phyloP scores from a whole-genome alignment of 208 protist species.

The Wallacemonas sp. region DNA sequence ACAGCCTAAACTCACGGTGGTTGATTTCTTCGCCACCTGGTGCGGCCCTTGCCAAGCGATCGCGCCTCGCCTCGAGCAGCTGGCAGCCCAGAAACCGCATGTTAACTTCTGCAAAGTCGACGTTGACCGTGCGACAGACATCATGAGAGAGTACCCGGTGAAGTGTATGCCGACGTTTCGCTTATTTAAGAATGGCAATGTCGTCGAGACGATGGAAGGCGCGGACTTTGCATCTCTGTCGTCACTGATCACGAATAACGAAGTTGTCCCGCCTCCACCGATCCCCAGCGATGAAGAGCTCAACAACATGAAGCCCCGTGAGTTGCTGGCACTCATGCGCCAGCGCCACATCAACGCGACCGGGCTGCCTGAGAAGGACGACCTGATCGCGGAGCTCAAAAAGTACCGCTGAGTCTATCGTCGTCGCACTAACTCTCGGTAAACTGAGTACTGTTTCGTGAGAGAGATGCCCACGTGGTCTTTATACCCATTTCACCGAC shows the following conservation, averaged over 20 bases:
- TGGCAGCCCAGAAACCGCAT: conserved; percentile 47
- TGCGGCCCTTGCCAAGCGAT: conserved; percentile 64
- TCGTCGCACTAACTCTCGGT: too few species aligned
- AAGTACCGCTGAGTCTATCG: conserved; percentile 32
- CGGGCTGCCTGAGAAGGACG: conserved; percentile 53
- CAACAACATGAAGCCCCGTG: conserved; percentile 36
- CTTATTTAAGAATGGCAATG: conserved; percentile 55
- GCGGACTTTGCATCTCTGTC: conserved; percentile 48
- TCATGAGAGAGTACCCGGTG: conserved; percentile 48
- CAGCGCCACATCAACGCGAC: conserved; percentile 36
- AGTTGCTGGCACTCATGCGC: conserved; percentile 54
- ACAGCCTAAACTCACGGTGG: conserved; percentile 57
- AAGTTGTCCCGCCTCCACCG: conserved; percentile 38
- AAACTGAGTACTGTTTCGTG: too few species aligned
- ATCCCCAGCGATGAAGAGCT: conserved; percentile 61
- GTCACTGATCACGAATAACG: conserved; percentile 34
- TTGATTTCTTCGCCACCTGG: conserved; percentile 79
- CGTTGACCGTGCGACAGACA: conserved; percentile 47
- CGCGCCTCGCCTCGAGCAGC: conserved; percentile 45
- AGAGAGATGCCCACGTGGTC: too few species aligned
- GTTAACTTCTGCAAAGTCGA: conserved; percentile 74
- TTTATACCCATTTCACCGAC: too few species aligned
- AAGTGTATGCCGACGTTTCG: conserved; percentile 67
- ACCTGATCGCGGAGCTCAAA: conserved; percentile 52
- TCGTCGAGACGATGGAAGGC: conserved; percentile 59